Evolutionary conservation across 192 early-diverging fungal species (phyloP), one percentile per base, ranked within the genome.

Genomic region (Nowakowskiella sp.): DNA sequence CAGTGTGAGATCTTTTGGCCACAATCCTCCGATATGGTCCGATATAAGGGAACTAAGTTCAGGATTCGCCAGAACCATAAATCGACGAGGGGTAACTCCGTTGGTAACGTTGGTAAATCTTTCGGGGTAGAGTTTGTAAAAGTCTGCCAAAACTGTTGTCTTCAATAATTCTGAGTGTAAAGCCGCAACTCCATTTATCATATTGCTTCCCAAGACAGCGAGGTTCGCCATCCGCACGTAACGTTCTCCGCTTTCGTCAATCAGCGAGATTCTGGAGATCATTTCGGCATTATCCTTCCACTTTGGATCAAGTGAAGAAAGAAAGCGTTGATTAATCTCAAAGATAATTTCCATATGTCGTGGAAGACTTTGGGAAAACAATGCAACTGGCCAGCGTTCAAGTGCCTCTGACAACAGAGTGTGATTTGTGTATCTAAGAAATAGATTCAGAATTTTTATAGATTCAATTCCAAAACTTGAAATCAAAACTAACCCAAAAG

Each of bases 281-380:
- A n/a, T n/a, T n/a, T n/a, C n/a, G n/a, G n/a, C n/a, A n/a, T n/a
- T n/a, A n/a, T n/a, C n/a, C n/a, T n/a, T n/a, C n/a, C n/a, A n/a
- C n/a, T n/a, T n/a, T n/a, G n/a, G n/a, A n/a, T n/a, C n/a, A n/a
- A n/a, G n/a, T n/a, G n/a, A n/a, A n/a, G n/a, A n/a, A n/a, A n/a
- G n/a, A n/a, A n/a, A n/a, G 21, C 2, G 2, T n/a, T 97, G 71
- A 69, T 98, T 98, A 80, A 98, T 88, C 66, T 98, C 93, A 64
- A 94, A 98, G 68, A 98, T 97, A 67, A 98, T 92, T 67, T 89
- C 87, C 89, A 98, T 86, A 70, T 94, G 92, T 55, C 95, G 83
- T 30, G 95, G 95, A 51, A 98, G 75, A 16, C 96, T 76, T 60
- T 95, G 85, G 61, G 81, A 73, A 53, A 98, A 64, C 76, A 95